Evolutionary conservation across 768 basidiomycete genomes (phyloP).

Genomic region (Boletus pseudo-olivaceus): DNA sequence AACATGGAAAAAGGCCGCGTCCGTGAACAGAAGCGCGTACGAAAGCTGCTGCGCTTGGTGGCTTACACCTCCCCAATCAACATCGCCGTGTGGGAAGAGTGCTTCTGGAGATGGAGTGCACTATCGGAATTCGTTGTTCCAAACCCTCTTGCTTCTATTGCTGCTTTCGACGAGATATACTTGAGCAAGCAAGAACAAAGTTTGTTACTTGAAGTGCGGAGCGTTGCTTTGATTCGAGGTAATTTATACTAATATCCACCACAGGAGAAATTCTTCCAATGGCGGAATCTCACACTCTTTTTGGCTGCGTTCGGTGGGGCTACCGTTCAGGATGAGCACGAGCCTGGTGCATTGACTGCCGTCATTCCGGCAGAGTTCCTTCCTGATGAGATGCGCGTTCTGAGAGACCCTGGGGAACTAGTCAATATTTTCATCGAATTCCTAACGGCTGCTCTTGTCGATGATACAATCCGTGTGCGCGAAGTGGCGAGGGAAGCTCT

Average conservation of each 20-base stretch:
- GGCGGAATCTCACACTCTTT: conserved; percentile 82
- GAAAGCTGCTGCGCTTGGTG: conserved; percentile 64
- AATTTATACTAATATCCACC: conserved; percentile 3
- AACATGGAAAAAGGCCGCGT: conserved; percentile 53
- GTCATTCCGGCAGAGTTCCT: conserved; percentile 55
- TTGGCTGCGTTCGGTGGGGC: conserved; percentile 71
- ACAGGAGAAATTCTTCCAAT: conserved; percentile 73
- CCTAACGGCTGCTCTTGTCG: conserved; percentile 64
- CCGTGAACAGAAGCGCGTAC: conserved; percentile 75
- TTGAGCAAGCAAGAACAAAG: conserved; percentile 36
- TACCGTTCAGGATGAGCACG: conserved; percentile 52
- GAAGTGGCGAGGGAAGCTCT: conserved; percentile 79
- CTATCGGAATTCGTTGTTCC: conserved; percentile 58
- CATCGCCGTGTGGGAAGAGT: conserved; percentile 80
- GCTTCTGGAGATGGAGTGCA: conserved; percentile 69
- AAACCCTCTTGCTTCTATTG: conserved; percentile 31
- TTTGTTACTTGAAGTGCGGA: conserved; percentile 37
- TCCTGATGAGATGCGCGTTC: conserved; percentile 70
- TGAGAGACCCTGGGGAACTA: conserved; percentile 54
- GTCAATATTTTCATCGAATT: conserved; percentile 64
- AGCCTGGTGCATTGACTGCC: conserved; percentile 46
- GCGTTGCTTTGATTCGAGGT: background rate
- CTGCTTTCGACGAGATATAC: conserved; percentile 34
- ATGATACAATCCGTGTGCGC: conserved; percentile 62
- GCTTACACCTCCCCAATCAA: conserved; percentile 64